Base-by-base conservation (phyloP, 2,329 filamentous ascomycete genomes). In the Decorospora gaudefroyi region DNA sequence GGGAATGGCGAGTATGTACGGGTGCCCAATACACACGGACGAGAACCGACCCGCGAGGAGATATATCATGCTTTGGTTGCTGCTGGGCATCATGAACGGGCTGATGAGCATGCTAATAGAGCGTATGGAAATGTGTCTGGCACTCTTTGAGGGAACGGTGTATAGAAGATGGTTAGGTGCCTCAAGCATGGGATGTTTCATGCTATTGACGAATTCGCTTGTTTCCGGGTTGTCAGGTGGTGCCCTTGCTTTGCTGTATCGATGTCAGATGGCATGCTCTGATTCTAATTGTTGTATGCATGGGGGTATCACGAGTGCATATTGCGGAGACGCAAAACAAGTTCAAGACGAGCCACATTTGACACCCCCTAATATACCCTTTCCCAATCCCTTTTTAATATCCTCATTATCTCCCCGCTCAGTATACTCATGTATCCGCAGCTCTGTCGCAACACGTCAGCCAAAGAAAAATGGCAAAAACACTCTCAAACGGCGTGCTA, bases 391-490 rank as follows among this genome's bases (percentile, higher is more conserved):
- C 37, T 83, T 76, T 72, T 91, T 95, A 62, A 96, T 83, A 22
- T 86, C 88, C 59, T 96, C 90, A 66, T 99, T 99, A 72, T 97
- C 88, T 40, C 93, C 90, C 55, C 89, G 80, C 71, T 99, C 92
- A 19, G 87, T 99, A 55, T 95, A 76, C 49, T 95, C 81, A 69
- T 97, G 93, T 72, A 99, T 96, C 37, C 86, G 81, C 44, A 97
- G 74, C 67, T 87, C 90, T 96, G 34, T 41, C 15, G 32, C n/a
- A n/a, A n/a, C n/a, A 15, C 17, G 40, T 65, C 50, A 64, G 57
- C 26, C 30, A 37, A 26, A 64, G 57, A 22, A 28, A 37, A 26
- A 6, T 15, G 35, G 3, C 38, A 13, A 15, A 3, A 11, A 22
- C 41, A 12, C 17, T 11, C 25, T 26, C 16, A 22, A 15, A 11